phyloP scores from a whole-genome alignment of 2,329 filamentous ascomycete species.

The Colletotrichum endophyticum region DNA sequence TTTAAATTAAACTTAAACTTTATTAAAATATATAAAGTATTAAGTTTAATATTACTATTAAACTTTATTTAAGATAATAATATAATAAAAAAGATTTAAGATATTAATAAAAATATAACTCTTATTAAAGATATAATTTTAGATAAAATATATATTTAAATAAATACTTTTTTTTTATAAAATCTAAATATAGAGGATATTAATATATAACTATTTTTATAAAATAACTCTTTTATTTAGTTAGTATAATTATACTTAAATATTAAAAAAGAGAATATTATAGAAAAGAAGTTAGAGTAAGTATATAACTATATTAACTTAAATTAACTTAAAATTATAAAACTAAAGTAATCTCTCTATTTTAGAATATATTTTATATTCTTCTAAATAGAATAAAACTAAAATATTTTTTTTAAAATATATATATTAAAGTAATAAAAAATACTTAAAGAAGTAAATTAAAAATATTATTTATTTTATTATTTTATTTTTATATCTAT shows the following conservation, averaged over 20 bases:
- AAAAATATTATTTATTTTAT: background rate
- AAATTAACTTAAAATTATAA: background rate
- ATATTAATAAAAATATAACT: too few species aligned
- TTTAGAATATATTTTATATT: too few species aligned
- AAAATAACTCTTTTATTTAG: background rate
- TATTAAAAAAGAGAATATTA: too few species aligned
- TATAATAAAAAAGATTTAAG: background rate
- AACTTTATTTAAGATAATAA: too few species aligned
- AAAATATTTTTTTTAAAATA: background rate
- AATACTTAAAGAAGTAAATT: background rate
- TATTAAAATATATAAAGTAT: too few species aligned
- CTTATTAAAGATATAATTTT: background rate
- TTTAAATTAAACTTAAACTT: too few species aligned
- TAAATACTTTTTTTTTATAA: background rate
- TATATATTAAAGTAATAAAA: background rate
- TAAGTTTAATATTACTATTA: too few species aligned
- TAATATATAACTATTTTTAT: background rate
- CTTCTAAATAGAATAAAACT: too few species aligned
- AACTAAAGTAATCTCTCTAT: background rate
- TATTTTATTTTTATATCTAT: background rate
- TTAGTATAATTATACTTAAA: too few species aligned
- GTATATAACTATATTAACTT: background rate
- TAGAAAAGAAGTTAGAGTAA: fast-evolving
- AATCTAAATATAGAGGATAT: background rate
- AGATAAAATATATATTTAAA: background rate